Conservation (phyloP, 73 alveolate species). For the Stentor roeselii region DNA sequence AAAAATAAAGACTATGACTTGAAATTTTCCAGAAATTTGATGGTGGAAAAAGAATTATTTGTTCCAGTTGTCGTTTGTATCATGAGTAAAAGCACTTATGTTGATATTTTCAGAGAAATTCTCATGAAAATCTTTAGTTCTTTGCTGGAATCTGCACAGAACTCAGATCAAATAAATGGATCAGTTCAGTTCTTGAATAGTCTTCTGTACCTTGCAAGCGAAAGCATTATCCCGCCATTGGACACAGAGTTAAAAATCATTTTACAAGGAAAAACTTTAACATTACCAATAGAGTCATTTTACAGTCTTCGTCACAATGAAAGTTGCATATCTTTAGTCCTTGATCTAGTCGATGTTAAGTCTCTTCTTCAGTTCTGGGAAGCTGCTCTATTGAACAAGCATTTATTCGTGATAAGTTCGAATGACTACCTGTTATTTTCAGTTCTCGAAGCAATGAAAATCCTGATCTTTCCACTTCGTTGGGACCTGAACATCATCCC, state of each 20-base stretch:
- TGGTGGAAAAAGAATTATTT: neutral
- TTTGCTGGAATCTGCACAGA: neutral
- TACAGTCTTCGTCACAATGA: neutral
- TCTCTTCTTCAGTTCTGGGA: neutral
- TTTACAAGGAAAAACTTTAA: neutral
- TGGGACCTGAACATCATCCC: neutral
- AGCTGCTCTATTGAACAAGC: neutral
- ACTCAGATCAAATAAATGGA: neutral
- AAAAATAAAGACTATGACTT: neutral
- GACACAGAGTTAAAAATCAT: neutral
- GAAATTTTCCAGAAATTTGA: neutral
- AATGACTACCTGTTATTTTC: conserved; percentile 14
- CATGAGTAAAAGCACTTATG: conserved; percentile 9
- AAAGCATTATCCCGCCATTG: neutral
- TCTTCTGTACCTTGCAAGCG: neutral
- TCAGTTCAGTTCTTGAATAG: neutral
- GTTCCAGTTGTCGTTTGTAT: neutral
- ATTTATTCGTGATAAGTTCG: neutral
- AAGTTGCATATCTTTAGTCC: neutral
- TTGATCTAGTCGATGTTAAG: neutral
- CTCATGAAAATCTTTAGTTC: neutral
- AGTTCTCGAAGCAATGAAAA: neutral
- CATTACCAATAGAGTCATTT: neutral
- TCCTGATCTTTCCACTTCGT: neutral
- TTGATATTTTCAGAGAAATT: neutral